Evolutionary conservation across 2,329 filamentous ascomycete species (phyloP), one percentile per base, ranked within the genome.

Genomic region (Cercospora sp.): DNA sequence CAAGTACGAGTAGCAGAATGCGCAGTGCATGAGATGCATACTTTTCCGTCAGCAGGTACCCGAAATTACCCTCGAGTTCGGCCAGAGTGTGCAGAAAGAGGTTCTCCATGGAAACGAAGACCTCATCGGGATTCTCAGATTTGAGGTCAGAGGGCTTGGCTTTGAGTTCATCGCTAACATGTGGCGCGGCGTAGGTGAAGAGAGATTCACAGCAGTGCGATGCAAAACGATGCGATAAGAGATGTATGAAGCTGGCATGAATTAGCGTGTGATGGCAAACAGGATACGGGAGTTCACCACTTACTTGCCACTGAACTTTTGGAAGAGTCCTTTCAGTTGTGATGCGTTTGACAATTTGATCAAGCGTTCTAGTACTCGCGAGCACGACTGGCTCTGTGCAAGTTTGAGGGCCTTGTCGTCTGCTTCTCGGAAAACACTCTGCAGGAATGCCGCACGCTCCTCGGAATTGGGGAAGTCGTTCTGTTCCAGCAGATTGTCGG

Each of bases 151-250:
- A 78, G 78, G 73, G 76, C 82, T 55, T 77, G 86, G 72, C 78
- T 5, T 82, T 79, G 16, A 92, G 80, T 79, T 97, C 94, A 69
- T 90, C 84, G 13, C 90, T 91, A 42, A 97, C 91, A 10, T 91
- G 82, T 0, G 91, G 90, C 0, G 94, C 94, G 1, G 92, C 91
- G 71, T 91, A 88, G 60, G 94, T 84, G 79, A 99, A 98, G 33
- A 99, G 85, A 28, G 92, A 92, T 82, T 99, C 95, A 78, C 94
- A 97, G 81, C 94, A 98, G 82, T 99, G 95, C 69, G 94, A 97
- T 5, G 95, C 95, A 76, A 99, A 99, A 18, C 95, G 91, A 81
- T 99, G 95, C 78, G 96, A 94, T 62, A 97, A 89, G 30, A 99
- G 86, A 74, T 94, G 90, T 67, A 94, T 83, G 80, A 98, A 97